Base-by-base conservation (phyloP, 768 basidiomycete species). In the Austroboletus festivus region DNA sequence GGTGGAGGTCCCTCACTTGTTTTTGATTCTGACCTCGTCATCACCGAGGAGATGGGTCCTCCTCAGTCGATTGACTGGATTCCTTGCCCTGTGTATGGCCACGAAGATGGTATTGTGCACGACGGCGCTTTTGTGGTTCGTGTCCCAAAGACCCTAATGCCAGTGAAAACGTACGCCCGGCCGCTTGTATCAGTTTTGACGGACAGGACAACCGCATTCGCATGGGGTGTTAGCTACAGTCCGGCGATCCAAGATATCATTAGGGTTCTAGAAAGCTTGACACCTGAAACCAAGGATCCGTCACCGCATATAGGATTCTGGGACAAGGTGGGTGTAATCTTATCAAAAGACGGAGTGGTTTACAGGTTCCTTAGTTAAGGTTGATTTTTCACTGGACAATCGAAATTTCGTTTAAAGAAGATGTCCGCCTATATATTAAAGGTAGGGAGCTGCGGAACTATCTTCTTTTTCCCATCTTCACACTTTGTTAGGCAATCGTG, bases 61-160 rank as follows among this genome's bases (percentile, higher is more conserved):
- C 71, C 76, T 1, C 61, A 73, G 28, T 87, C 88, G 0, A 78
- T 86, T 28, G 76, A 86, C 52, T 89, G 86, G 83, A 71, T 92
- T 19, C 64, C 81, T 15, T 89, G 84, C 56, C 71, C 75, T 4
- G 74, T 96, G 52, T 69, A 86, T 42, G 76, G 78, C n/a, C 63
- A 70, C 4, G 70, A 79, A 46, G 75, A 78, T 23, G 81, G 80
- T 24, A 62, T 76, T 28, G 70, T 71, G 23, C 79, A 76, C 6
- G 73, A 78, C 23, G 66, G 71, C 2, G 73, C 78, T 5, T 76
- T 93, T 40, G 72, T 71, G 21, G 67, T 93, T 34, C 53, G 68
- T 35, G 75, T 95, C 28, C 91, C 93, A 2, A 96, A 94, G 67
- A 94, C 93, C 0, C 85, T 92, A 48, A 95, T 93, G 89, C 88